These are phyloP conservation scores for Rutstroemia sp. DNA, from an alignment of 2,329 filamentous ascomycete genomes.

Conservation along the genomic window DNA sequence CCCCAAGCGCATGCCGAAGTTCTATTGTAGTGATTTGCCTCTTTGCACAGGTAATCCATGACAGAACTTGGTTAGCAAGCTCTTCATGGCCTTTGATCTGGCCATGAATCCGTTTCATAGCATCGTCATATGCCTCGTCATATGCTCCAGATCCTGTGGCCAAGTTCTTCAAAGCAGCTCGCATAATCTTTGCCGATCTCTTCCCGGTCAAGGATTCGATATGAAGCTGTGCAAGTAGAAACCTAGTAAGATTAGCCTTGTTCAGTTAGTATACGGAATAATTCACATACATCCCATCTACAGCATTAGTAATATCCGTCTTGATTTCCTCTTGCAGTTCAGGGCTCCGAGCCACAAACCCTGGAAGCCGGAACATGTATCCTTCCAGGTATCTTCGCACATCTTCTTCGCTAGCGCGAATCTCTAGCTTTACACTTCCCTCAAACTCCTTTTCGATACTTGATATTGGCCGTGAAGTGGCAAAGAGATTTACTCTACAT, in stretches of 20 bases:
- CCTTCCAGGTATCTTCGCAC: no score
- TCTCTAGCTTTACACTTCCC: no score
- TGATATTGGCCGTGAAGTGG: no score
- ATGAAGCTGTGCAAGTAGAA: slow-evolving; percentile 30
- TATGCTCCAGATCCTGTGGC: slow-evolving; percentile 17
- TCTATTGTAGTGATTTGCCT: slow-evolving; percentile 30
- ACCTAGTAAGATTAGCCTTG: slow-evolving; percentile 9
- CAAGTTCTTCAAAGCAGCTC: slow-evolving; percentile 24
- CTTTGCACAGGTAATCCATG: slow-evolving; percentile 35
- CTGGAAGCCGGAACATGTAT: no score
- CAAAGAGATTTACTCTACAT: no score
- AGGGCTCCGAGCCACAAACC: no score
- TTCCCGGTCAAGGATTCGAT: slow-evolving; percentile 27
- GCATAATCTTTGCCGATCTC: slow-evolving; percentile 25
- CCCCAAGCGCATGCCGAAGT: slow-evolving; percentile 37
- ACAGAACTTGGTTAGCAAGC: slow-evolving; percentile 6
- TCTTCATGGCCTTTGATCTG: slow-evolving; percentile 10
- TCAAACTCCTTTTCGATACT: no score
- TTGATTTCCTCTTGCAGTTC: no score
- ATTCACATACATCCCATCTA: no score
- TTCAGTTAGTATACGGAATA: no score
- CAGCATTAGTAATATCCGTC: no score
- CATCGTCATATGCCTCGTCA: slow-evolving; percentile 34
- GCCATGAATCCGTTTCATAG: slow-evolving; percentile 31
- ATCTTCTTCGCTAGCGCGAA: no score